Percentiles rank a stretch among this genome's conserved stretches.
phyloP scores from a whole-genome alignment of 2,329 filamentous ascomycete species.

The Verticillium klebahnii region DNA sequence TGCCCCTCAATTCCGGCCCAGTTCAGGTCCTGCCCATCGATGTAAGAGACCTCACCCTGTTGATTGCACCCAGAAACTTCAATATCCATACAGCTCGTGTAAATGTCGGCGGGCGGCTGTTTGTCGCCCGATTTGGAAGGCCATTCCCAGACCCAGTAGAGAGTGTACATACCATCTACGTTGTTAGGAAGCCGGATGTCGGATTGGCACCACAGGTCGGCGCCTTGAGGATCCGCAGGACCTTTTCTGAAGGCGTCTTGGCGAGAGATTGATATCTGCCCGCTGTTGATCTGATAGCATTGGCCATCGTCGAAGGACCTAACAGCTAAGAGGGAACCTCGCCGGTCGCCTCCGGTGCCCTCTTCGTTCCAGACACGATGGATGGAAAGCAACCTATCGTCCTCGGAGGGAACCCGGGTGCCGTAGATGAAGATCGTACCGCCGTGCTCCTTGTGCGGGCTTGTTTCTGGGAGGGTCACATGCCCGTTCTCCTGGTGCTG shows the following conservation, averaged over 20 bases:
- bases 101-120: slow-evolving; percentile 29
- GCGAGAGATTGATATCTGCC: slow-evolving; percentile 54
- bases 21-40: not conserved
- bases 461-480: slow-evolving; percentile 55
- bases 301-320: slow-evolving; percentile 85
- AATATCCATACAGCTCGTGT: slow-evolving; percentile 19
- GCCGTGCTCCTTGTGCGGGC: slow-evolving; percentile 54
- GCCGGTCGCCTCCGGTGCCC: slow-evolving; percentile 74
- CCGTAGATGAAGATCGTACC: slow-evolving; percentile 72
- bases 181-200: slow-evolving; percentile 71
- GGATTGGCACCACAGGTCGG: slow-evolving; percentile 73
- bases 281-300: slow-evolving; percentile 73
- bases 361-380: slow-evolving; percentile 73
- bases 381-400: slow-evolving; percentile 55
- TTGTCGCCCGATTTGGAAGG: slow-evolving; percentile 38
- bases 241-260: slow-evolving; percentile 46
- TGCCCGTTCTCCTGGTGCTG: slow-evolving; percentile 74
- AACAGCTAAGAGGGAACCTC: slow-evolving; percentile 70
- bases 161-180: slow-evolving; percentile 64
- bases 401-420: slow-evolving; percentile 51
- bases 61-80: not conserved
- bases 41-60: not conserved
- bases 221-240: slow-evolving; percentile 46
- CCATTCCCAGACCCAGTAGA: slow-evolving; percentile 99
- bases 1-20: not conserved